These are phyloP conservation scores for Sporothrix brunneoviolacea DNA, from an alignment of 2,329 filamentous ascomycete species.

Conservation along the genomic window DNA sequence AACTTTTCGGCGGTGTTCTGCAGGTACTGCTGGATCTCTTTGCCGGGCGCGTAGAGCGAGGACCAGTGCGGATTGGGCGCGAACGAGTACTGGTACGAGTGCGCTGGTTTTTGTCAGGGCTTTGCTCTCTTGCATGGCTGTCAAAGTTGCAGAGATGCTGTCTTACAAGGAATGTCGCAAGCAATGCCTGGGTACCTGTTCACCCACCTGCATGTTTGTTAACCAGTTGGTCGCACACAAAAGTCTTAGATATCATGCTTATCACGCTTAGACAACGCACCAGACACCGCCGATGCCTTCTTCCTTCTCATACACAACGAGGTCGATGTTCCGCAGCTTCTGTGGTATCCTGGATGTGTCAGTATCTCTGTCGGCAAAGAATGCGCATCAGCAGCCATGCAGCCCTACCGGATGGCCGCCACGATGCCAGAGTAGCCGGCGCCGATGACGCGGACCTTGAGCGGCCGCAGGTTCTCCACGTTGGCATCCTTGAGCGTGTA, in stretches of 20 bases:
- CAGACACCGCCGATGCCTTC: constrained; percentile 29
- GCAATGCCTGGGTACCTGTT: constrained; percentile 30
- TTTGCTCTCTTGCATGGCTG: too few species aligned
- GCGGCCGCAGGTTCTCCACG: constrained; percentile 27
- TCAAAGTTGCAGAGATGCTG: too few species aligned
- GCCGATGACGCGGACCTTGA: constrained; percentile 29
- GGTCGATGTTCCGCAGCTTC: constrained; percentile 27
- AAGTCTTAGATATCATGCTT: not conserved
- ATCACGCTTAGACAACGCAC: constrained; percentile 17
- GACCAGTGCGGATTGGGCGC: constrained; percentile 50
- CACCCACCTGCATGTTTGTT: constrained; percentile 23
- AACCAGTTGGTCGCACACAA: too few species aligned
- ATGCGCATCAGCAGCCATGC: too few species aligned
- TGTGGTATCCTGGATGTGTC: constrained; percentile 27
- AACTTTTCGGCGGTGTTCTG: constrained; percentile 39
- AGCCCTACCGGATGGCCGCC: constrained; percentile 28
- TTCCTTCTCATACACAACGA: constrained; percentile 31
- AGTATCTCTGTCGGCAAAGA: too few species aligned
- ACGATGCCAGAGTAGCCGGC: constrained; percentile 29
- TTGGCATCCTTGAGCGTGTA: constrained; percentile 24
- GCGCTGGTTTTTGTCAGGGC: constrained; percentile 24
- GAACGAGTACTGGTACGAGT: constrained; percentile 51
- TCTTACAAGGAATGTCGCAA: constrained; percentile 33
- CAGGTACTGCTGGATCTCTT: constrained; percentile 45
- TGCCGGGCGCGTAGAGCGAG: constrained; percentile 40